phyloP scores from a whole-genome alignment of 2,329 filamentous ascomycete genomes.

The Beauveria bassiana region DNA sequence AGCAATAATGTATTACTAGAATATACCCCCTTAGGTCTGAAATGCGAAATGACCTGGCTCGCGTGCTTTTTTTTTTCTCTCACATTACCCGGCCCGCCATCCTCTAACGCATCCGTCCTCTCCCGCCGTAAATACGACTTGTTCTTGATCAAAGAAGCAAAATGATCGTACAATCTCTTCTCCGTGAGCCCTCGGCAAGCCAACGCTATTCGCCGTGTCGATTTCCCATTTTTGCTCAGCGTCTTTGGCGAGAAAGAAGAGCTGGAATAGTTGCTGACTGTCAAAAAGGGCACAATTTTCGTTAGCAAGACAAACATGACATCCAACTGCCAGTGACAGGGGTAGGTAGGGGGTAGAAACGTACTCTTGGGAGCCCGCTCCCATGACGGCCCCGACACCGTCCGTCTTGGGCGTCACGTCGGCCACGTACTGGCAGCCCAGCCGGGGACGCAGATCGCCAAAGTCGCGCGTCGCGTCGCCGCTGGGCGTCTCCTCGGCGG shows the following conservation, averaged over 20 bases:
- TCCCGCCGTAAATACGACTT: constrained; percentile 50
- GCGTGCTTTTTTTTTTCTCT: constrained; percentile 13
- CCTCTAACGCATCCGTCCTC: constrained; percentile 52
- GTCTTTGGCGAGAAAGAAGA: constrained; percentile 51
- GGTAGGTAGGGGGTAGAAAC: constrained; percentile 20
- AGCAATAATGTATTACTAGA: constrained; percentile 4
- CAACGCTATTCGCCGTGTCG: constrained; percentile 47
- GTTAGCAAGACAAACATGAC: constrained; percentile 14
- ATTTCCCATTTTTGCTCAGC: constrained; percentile 42
- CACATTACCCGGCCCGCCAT: constrained; percentile 34
- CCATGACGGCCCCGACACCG: constrained; percentile 51
- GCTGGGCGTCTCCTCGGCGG: constrained; percentile 55
- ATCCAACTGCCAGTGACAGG: background rate
- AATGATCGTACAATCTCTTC: constrained; percentile 57
- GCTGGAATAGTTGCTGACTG: constrained; percentile 50
- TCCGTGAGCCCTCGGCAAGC: constrained; percentile 54
- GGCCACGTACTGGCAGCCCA: constrained; percentile 68
- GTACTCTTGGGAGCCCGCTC: constrained; percentile 60
- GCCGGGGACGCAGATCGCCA: constrained; percentile 59
- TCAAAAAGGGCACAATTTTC: background rate
- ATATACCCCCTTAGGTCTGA: background rate
- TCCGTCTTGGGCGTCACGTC: constrained; percentile 55
- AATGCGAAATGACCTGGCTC: background rate
- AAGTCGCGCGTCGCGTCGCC: constrained; percentile 50
- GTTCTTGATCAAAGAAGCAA: constrained; percentile 54